Evolutionary conservation across 2,329 filamentous ascomycete species (phyloP).

Genomic region (Colletotrichum eremochloae): DNA sequence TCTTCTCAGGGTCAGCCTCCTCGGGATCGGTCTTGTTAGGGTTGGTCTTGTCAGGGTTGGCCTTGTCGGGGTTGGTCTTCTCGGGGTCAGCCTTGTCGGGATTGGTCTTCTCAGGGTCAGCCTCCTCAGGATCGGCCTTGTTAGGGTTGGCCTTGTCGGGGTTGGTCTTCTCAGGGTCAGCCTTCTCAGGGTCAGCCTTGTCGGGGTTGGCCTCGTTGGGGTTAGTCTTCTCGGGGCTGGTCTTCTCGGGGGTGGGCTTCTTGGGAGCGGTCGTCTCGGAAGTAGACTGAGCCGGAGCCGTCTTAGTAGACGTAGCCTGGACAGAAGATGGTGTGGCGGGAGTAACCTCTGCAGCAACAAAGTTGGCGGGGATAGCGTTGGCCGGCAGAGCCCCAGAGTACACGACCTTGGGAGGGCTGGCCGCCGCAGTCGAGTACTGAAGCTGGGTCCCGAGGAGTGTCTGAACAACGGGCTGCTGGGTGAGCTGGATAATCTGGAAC

Average conservation of each 20-base stretch:
- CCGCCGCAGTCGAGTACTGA: slow-evolving; percentile 13
- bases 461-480: slow-evolving; percentile 30
- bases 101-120: too few species aligned
- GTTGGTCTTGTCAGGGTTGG: neutral
- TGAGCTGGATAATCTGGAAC: slow-evolving; percentile 40
- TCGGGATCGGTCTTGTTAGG: neutral
- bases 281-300: neutral
- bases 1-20: neutral
- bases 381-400: slow-evolving; percentile 30
- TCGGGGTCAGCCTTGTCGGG: neutral
- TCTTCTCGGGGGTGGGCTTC: neutral
- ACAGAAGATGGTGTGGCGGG: neutral
- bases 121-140: neutral
- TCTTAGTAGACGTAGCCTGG: neutral
- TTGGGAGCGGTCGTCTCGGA: neutral
- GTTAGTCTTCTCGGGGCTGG: neutral
- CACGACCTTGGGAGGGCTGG: slow-evolving; percentile 27
- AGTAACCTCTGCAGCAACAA: neutral
- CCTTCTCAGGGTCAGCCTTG: neutral
- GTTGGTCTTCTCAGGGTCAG: neutral
- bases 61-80: neutral
- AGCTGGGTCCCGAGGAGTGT: slow-evolving; percentile 9
- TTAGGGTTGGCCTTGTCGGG: neutral
- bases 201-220: neutral
- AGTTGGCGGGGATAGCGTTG: slow-evolving; percentile 20